Conservation (phyloP, 106 monocot species). For the Allium fistulosum region DNA sequence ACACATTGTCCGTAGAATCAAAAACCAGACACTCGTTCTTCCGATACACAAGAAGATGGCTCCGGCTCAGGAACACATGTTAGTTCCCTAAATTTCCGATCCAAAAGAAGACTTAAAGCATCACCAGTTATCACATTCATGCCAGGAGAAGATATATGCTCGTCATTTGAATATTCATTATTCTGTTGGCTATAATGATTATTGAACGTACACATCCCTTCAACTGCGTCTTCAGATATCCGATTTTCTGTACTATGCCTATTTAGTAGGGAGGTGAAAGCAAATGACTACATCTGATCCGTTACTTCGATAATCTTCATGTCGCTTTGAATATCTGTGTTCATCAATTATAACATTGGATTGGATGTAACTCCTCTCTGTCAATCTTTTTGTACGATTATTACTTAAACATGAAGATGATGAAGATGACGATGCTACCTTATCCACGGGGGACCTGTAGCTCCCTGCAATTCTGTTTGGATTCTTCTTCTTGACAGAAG, state of each 20-base stretch:
- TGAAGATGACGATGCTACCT: conserved; percentile 8
- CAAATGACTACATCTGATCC: conserved; percentile 53
- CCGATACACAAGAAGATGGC: conserved; percentile 22
- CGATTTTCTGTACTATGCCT: conserved; percentile 13
- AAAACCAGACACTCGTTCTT: conserved; percentile 15
- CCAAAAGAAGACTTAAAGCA: conserved; percentile 67
- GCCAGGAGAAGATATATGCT: conserved; percentile 17
- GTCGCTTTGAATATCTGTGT: conserved; percentile 24
- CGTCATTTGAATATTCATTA: conserved; percentile 3
- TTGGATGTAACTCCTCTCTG: conserved; percentile 20
- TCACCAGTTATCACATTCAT: conserved; percentile 54
- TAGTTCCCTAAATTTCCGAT: conserved; percentile 77
- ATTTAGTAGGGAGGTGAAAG: conserved; percentile 56
- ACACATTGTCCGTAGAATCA: conserved; percentile 6
- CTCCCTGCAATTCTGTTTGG: conserved; percentile 24
- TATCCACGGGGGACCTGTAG: conserved; percentile 23
- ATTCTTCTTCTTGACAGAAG: conserved; percentile 22
- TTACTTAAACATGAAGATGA: background rate
- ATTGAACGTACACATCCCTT: conserved; percentile 14
- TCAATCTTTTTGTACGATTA: conserved; percentile 58
- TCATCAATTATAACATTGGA: conserved; percentile 40
- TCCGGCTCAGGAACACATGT: conserved; percentile 23
- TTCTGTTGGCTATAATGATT: conserved; percentile 12
- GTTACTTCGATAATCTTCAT: conserved; percentile 25
- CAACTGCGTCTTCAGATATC: conserved; percentile 23